Base-by-base conservation (phyloP, 2,329 filamentous ascomycete species). In the Fusarium nygamai region DNA sequence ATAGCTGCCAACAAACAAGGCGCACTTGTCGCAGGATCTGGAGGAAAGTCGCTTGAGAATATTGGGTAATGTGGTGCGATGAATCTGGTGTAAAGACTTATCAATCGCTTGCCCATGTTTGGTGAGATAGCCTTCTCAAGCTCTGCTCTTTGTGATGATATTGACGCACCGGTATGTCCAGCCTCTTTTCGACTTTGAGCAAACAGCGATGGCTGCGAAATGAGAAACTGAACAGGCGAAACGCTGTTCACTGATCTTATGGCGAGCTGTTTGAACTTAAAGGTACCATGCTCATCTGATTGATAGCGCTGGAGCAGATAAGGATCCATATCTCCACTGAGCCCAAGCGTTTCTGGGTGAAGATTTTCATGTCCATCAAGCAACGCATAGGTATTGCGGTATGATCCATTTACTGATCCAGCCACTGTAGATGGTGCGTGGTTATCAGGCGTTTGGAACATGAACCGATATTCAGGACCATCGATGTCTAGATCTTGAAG, bases 251-350 rank as follows among this genome's bases (percentile, higher is more conserved):
- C 57, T 4, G 62, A 62, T 7, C 33, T 33, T 5, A 65, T 65
- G 5, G 58, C 57, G 3, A 65, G 22, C 6, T 62, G 57, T 3
- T 65, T 65, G 17, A 65, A 65, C 19, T 65, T 65, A 24, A 65
- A 53, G 0, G 62, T 46, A 1, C 57, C 62, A 1, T 65, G 38
- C 5, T 65, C 57, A 6, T 65, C 57, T 5, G 57, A 44, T 12
- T 38, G 46, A 5, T 65, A 65, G 3, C 31, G 62, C 2, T 51
- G 62, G 1, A 65, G 33, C 2, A 65, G 8, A 11, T 53, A 65
- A 13, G 62, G 62, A 27, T 65, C 62, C 62, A 65, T 65, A 6
- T 62, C 62, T 20, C 46, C 62, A 10, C 36, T 62, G 6, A 43
- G 17, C 5, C 62, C 62, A 13, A 65, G 62, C 2, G 31, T 65